Conservation (phyloP, 208 protist species). For the Trypanosoma congolense region DNA sequence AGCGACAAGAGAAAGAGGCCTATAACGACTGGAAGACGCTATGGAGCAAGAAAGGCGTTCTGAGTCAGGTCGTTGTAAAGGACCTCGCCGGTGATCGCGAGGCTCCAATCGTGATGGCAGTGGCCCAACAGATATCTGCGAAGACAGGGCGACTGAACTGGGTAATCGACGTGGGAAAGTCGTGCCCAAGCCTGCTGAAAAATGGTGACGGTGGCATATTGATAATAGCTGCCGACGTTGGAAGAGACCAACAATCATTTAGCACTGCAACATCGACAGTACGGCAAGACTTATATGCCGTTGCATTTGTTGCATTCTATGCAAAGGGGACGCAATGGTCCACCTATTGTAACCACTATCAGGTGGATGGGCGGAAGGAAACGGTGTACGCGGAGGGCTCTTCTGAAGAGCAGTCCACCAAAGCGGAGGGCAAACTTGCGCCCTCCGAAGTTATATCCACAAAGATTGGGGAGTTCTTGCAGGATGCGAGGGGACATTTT, state of each 20-base stretch:
- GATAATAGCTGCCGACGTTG: constrained; percentile 39
- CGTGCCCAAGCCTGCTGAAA: constrained; percentile 10
- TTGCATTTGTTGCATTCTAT: constrained; percentile 49
- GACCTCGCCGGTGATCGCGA: constrained; percentile 12
- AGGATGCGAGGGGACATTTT: constrained; percentile 29
- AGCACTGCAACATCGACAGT: constrained; percentile 3
- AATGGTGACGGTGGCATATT: constrained; percentile 20
- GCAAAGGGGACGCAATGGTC: constrained; percentile 31
- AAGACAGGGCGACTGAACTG: constrained; percentile 49
- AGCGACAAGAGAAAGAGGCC: constrained; percentile 11
- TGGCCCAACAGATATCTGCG: constrained; percentile 51
- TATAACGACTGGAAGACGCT: constrained; percentile 36
- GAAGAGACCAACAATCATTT: constrained; percentile 15
- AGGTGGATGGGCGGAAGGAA: constrained; percentile 26
- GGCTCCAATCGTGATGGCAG: constrained; percentile 33
- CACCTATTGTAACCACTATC: constrained; percentile 51
- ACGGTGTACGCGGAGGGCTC: background rate
- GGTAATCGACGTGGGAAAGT: constrained; percentile 26
- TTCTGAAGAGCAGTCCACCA: constrained; percentile 14
- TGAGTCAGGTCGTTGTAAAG: constrained; percentile 46
- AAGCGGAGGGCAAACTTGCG: constrained; percentile 13
- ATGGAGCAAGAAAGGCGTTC: constrained; percentile 18
- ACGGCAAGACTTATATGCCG: constrained; percentile 23
- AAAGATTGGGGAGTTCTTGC: constrained; percentile 34
- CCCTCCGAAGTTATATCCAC: constrained; percentile 37